A percentile compares a stretch with the other conserved stretches of the same genome.
Conservation (phyloP, 768 basidiomycete genomes). For the Phylloporus sp. region DNA sequence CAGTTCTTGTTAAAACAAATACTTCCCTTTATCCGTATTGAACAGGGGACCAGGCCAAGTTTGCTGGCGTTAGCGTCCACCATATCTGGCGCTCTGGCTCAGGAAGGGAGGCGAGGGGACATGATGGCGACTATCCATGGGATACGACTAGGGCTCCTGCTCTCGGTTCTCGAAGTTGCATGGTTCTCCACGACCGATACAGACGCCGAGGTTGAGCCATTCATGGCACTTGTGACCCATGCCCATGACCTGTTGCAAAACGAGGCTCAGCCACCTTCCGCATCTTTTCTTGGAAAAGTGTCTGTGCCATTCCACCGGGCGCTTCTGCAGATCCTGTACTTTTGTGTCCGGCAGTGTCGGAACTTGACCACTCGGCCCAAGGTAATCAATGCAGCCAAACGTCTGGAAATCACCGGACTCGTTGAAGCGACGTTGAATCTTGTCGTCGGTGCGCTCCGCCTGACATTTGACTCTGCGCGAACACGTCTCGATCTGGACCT, state of each 20-base stretch:
- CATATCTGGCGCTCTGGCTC: conserved; percentile 62
- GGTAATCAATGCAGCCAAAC: conserved; percentile 54
- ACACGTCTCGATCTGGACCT: conserved; percentile 56
- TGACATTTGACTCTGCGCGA: conserved; percentile 63
- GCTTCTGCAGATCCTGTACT: conserved; percentile 77
- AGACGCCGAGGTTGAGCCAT: conserved; percentile 50
- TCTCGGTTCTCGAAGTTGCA: conserved; percentile 73
- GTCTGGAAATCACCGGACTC: conserved; percentile 53
- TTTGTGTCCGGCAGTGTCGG: conserved; percentile 63
- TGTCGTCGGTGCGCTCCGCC: conserved; percentile 62
- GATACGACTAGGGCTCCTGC: conserved; percentile 66
- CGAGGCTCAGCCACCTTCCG: conserved; percentile 67
- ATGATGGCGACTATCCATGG: conserved; percentile 83
- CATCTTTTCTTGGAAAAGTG: conserved; percentile 64
- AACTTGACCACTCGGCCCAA: conserved; percentile 47
- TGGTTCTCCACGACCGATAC: conserved; percentile 67
- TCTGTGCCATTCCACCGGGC: conserved; percentile 73
- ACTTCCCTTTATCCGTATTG: conserved; percentile 60
- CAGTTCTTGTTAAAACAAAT: conserved; percentile 63
- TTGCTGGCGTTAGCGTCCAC: conserved; percentile 56
- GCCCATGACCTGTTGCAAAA: conserved; percentile 66
- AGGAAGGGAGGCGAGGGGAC: conserved; percentile 70
- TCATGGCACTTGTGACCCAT: conserved; percentile 59
- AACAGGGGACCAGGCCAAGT: conserved; percentile 50
- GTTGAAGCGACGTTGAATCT: conserved; percentile 61